Percentiles rank a stretch among this genome's conserved stretches.
Evolutionary conservation across 441 rosid species (phyloP).

Genomic region (Gossypium davidsonii): DNA sequence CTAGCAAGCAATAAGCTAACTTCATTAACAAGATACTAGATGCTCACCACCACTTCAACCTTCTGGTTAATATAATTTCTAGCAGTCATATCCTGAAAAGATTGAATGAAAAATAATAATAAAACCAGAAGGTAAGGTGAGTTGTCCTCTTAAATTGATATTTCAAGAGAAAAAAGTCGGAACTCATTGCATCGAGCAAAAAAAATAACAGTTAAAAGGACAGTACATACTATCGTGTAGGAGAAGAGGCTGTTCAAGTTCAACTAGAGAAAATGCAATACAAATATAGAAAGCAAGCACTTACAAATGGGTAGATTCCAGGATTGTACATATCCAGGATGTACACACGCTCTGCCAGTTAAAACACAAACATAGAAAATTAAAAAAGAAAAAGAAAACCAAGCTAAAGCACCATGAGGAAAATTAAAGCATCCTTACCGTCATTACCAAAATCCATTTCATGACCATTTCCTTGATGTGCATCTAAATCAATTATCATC

Average conservation of each 20-base stretch:
- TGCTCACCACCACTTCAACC: constrained; percentile 69
- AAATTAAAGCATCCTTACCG: constrained; percentile 34
- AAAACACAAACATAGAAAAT: constrained; percentile 13
- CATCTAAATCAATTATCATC: constrained; percentile 96
- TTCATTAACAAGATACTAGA: constrained; percentile 7
- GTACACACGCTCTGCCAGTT: constrained; percentile 65
- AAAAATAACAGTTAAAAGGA: not conserved
- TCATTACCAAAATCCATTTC: constrained; percentile 77
- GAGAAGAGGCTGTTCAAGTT: not conserved
- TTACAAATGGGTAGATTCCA: constrained; percentile 81
- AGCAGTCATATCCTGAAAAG: constrained; percentile 64
- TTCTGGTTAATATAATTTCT: constrained; percentile 66
- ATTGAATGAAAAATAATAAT: constrained; percentile 1
- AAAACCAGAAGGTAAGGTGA: constrained; percentile 5
- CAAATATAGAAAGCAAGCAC: constrained; percentile 22
- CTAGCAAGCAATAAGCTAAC: not conserved
- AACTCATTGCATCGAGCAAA: constrained; percentile 10
- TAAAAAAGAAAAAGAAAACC: constrained; percentile 6
- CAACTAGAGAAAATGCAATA: not conserved
- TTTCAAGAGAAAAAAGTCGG: constrained; percentile 4
- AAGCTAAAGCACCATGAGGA: constrained; percentile 14
- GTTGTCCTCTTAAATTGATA: not conserved
- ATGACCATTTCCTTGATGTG: constrained; percentile 98
- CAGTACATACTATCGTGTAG: not conserved
- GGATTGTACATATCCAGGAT: constrained; percentile 88